Base-by-base conservation (phyloP, 2,329 filamentous ascomycete species). In the Botrytis byssoidea region DNA sequence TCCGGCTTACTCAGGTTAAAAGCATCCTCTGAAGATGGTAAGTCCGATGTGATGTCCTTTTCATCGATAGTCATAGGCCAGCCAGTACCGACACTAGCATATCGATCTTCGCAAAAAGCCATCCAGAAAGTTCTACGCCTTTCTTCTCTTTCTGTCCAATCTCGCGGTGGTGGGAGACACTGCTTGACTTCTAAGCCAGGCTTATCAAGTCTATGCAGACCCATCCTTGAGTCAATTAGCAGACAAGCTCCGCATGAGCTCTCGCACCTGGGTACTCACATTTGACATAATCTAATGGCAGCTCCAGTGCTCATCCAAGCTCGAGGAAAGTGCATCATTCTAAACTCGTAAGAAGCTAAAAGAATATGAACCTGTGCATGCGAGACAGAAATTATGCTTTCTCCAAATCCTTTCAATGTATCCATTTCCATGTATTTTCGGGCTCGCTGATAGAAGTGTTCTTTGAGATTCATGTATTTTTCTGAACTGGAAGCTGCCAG, bases 1-100 rank as follows among this genome's bases (percentile, higher is more conserved):
- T 95, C 91, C 3, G 92, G 89, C 65, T 89, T 91, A 83, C 93
- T 94, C 83, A 91, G 91, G 32, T 95, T 88, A 79, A 93, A 99
- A 1, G 94, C 91, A 69, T 97, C 92, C 74, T 98, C 95, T 1
- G 91, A 92, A 2, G 92, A 85, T 3, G 96, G 96, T 40, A 99
- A 85, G 77, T 94, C 92, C 37, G 94, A 97, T 84, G 92, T 86
- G 77, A 98, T 93, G 84, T 99, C 96, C 80, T 88, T 89, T 83
- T 99, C 96, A 77, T 98, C 95, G 72, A 98, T 89, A 0, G 89
- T 90, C 93, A 98, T 95, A 0, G 96, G 96, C 96, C 96, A 98
- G 10, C 96, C 96, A 3, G 96, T 98, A 48, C 96, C 96, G 73
- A 98, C 96, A 79, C 94, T 98, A 9, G 94, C 93, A 83, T 97